phyloP scores from a whole-genome alignment of 148 eudicot genomes.

The Fagopyrum esculentum region DNA sequence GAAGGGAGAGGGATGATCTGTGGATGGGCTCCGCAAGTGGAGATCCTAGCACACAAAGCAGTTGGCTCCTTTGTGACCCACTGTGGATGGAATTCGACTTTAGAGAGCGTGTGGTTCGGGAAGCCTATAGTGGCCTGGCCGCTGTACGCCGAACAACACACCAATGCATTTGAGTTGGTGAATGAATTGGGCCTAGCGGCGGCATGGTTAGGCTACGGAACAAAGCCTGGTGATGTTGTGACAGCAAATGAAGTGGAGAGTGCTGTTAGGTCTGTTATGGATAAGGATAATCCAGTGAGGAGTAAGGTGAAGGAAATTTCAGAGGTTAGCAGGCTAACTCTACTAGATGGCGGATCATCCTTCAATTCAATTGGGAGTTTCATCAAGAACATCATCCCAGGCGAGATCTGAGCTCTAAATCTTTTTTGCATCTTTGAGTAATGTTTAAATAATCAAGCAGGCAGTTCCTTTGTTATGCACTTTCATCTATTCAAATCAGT shows the following conservation, averaged over 20 bases:
- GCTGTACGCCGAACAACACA: constrained; percentile 17
- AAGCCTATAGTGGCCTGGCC: constrained; percentile 20
- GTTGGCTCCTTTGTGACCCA: constrained; percentile 21
- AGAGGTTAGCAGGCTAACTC: constrained; percentile 11
- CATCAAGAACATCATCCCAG: background rate
- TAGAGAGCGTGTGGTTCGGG: constrained; percentile 23
- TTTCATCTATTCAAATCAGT: too few relatives aligned
- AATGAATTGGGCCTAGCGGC: constrained; percentile 15
- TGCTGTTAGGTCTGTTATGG: constrained; percentile 18
- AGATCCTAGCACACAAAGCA: constrained; percentile 12
- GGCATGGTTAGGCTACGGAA: constrained; percentile 6
- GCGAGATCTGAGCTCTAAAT: background rate
- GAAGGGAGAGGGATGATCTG: constrained; percentile 18
- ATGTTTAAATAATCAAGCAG: too few relatives aligned
- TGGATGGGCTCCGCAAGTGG: constrained; percentile 26
- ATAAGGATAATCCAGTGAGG: background rate
- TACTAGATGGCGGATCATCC: constrained; percentile 23
- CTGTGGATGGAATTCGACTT: constrained; percentile 24
- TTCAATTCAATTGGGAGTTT: constrained; percentile 11
- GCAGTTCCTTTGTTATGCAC: too few relatives aligned
- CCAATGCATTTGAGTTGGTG: constrained; percentile 22
- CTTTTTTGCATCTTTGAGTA: background rate
- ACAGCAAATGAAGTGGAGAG: constrained; percentile 17
- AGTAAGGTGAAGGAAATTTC: constrained; percentile 14
- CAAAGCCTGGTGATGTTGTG: background rate